These are phyloP conservation scores for Geotrichum bryndzae DNA, from an alignment of 1,139 yeast genomes.

Conservation along the genomic window DNA sequence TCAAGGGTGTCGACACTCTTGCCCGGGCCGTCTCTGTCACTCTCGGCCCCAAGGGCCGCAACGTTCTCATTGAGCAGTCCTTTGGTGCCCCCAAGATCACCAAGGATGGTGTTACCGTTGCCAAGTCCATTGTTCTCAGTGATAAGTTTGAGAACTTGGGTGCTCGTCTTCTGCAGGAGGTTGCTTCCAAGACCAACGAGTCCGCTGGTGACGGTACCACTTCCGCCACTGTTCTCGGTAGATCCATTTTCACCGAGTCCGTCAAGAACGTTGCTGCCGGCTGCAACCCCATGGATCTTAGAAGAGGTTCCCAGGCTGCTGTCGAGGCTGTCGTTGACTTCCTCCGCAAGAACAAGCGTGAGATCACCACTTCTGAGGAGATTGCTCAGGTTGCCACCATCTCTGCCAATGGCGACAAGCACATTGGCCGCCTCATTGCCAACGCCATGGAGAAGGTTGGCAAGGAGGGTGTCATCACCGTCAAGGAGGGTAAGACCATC, in stretches of 20 bases:
- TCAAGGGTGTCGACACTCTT: slow-evolving; percentile 92
- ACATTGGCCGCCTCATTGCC: slow-evolving; percentile 90
- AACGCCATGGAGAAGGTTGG: slow-evolving; percentile 99
- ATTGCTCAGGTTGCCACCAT: slow-evolving; percentile 98
- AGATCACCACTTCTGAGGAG: slow-evolving; percentile 93
- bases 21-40: slow-evolving; percentile 98
- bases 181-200: slow-evolving; percentile 97
- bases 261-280: slow-evolving; percentile 99
- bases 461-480: slow-evolving; percentile 98
- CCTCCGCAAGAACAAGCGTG: slow-evolving; percentile 87
- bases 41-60: slow-evolving; percentile 97
- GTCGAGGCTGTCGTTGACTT: slow-evolving; percentile 92
- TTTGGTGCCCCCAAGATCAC: slow-evolving; percentile 98
- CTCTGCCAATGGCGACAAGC: slow-evolving; percentile 94
- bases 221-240: slow-evolving; percentile 93
- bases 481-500: slow-evolving; percentile 93
- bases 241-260: slow-evolving; percentile 94
- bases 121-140: slow-evolving; percentile 75
- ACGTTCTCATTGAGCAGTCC: slow-evolving; percentile 93
- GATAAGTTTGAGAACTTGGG: slow-evolving; percentile 97
- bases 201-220: slow-evolving; percentile 99
- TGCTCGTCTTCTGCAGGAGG: slow-evolving; percentile 94
- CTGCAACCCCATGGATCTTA: slow-evolving; percentile 98
- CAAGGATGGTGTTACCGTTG: slow-evolving; percentile 99
- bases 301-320: slow-evolving; percentile 98